Conservation (phyloP, 352 stramenopile genomes). For the Globisporangium spiculum region DNA sequence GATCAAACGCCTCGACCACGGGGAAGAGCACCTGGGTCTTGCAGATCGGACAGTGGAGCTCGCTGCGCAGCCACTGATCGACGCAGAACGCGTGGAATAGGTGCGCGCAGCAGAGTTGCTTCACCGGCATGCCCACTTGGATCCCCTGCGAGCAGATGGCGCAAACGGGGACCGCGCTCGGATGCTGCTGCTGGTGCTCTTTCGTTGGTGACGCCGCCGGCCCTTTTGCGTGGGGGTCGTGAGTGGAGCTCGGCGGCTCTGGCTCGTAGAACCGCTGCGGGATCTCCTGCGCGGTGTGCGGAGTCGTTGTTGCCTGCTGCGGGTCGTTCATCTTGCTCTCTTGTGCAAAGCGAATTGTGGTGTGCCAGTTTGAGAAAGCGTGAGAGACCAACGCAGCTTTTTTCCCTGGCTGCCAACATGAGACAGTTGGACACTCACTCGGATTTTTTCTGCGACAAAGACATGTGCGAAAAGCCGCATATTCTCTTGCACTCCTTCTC, state of each 20-base stretch:
- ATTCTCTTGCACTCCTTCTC: background rate
- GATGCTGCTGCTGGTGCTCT: constrained; percentile 9
- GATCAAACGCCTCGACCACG: constrained; percentile 17
- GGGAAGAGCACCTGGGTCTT: constrained; percentile 63
- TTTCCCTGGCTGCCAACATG: constrained; percentile 1
- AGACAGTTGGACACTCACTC: background rate
- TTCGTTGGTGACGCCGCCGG: background rate
- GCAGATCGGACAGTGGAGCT: constrained; percentile 56
- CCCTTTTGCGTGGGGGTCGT: background rate
- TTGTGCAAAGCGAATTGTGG: background rate
- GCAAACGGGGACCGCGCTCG: constrained; percentile 24
- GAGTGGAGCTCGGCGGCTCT: background rate
- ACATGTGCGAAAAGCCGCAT: background rate
- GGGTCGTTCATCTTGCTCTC: constrained; percentile 3
- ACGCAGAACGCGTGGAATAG: constrained; percentile 61
- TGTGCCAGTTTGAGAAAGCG: background rate
- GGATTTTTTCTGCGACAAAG: constrained; percentile 5
- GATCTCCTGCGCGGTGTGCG: constrained; percentile 16
- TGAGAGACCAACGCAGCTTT: background rate
- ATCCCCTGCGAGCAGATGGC: constrained; percentile 36
- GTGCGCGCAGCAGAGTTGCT: constrained; percentile 57
- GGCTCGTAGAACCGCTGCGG: constrained; percentile 10
- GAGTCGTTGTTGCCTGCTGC: constrained; percentile 3
- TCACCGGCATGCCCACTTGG: constrained; percentile 34
- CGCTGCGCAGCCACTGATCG: constrained; percentile 44